Conservation (phyloP, 2,329 filamentous ascomycete species). For the Septoria petroselini region DNA sequence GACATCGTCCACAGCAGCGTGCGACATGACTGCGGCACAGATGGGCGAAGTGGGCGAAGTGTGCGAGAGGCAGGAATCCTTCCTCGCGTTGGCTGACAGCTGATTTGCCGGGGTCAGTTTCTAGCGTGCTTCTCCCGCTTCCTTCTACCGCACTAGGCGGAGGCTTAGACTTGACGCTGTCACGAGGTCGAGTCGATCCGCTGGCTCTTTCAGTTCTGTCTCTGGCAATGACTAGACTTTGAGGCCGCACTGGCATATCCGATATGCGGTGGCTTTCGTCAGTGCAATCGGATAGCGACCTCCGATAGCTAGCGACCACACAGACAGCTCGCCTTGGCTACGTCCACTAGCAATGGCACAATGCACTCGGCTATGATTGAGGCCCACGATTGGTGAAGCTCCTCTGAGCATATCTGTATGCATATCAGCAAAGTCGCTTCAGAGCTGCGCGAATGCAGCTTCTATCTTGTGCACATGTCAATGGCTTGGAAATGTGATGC, state of each 20-base stretch:
- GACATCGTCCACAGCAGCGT: background rate
- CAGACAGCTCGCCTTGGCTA: background rate
- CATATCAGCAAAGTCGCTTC: too few species aligned
- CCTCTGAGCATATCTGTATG: too few species aligned
- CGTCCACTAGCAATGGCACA: background rate
- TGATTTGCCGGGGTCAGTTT: slow-evolving; percentile 8
- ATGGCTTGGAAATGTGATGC: too few species aligned
- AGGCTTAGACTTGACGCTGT: slow-evolving; percentile 19
- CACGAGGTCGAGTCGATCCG: slow-evolving; percentile 1
- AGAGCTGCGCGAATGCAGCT: too few species aligned
- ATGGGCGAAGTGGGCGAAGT: background rate
- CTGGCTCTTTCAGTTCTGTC: background rate
- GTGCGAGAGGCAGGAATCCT: too few species aligned
- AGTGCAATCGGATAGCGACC: background rate
- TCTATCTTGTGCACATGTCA: too few species aligned
- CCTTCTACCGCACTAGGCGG: slow-evolving; percentile 13
- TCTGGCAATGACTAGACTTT: slow-evolving; percentile 2
- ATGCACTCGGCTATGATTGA: too few species aligned
- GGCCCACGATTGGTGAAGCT: too few species aligned
- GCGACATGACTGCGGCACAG: background rate
- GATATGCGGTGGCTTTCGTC: background rate
- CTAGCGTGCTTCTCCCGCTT: slow-evolving; percentile 16
- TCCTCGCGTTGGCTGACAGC: background rate
- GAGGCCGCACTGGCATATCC: slow-evolving; percentile 13
- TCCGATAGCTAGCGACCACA: background rate